A percentile compares a stretch with the other conserved stretches of the same genome.
These are phyloP conservation scores for Fusarium pilosicola DNA, from an alignment of 2,329 filamentous ascomycete species.

Conservation along the genomic window DNA sequence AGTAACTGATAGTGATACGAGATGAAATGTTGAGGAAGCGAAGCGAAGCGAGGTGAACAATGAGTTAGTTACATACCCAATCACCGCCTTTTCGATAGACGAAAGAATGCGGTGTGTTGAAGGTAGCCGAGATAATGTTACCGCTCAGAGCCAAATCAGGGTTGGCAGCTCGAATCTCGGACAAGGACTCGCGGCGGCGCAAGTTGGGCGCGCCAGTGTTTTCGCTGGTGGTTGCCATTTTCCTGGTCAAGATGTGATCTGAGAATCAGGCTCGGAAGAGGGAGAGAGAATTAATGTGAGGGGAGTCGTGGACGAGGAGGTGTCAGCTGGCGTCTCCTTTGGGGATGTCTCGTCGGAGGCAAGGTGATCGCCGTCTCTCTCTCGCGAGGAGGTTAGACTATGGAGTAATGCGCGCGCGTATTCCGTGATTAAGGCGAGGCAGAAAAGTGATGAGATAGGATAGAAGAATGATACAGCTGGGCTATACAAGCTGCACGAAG, in stretches of 20 bases:
- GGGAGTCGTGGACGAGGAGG: constrained; percentile 14
- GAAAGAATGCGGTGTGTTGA: constrained; percentile 69
- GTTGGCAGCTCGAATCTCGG: constrained; percentile 65
- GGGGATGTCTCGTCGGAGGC: constrained; percentile 24
- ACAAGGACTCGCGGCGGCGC: constrained; percentile 61
- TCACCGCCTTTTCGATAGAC: constrained; percentile 67
- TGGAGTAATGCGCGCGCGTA: constrained; percentile 10
- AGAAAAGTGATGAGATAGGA: neutral
- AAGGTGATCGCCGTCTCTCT: constrained; percentile 31
- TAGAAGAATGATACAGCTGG: neutral
- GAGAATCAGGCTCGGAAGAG: constrained; percentile 1
- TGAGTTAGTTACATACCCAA: constrained; percentile 61
- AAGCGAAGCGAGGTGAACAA: constrained; percentile 19
- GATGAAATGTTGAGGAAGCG: constrained; percentile 21
- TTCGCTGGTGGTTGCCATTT: constrained; percentile 29
- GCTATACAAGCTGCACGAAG: neutral
- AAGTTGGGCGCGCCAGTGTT: constrained; percentile 42
- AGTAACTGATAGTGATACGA: constrained; percentile 26
- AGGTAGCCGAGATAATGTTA: constrained; percentile 74
- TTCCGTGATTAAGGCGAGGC: constrained; percentile 38
- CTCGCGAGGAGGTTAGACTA: neutral
- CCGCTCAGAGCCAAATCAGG: constrained; percentile 68
- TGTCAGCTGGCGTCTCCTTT: constrained; percentile 29
- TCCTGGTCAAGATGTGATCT: neutral
- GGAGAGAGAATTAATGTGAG: neutral